Evolutionary conservation across 2,329 filamentous ascomycete genomes (phyloP).

Genomic region (Calcarisporium arbuscula): DNA sequence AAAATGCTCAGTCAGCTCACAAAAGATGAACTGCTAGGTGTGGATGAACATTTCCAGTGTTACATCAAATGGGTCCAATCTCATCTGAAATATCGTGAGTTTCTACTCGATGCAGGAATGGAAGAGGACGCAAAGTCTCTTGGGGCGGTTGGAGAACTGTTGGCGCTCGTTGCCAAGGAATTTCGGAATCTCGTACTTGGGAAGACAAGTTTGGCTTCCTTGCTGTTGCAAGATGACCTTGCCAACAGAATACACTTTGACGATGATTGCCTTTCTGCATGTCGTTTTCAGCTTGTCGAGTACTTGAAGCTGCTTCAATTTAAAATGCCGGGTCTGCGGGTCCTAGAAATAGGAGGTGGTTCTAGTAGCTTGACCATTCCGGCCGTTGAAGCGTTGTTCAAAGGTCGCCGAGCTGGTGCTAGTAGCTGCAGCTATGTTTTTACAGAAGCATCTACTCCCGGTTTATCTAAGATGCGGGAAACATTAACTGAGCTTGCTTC

Average conservation of each 20-base stretch:
- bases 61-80: constrained; percentile 5
- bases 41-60: not conserved
- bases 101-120: not conserved
- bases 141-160: constrained; percentile 3
- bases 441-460: constrained; percentile 28
- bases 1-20: constrained; percentile 4
- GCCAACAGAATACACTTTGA: constrained; percentile 3
- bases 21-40: not conserved
- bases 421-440: constrained; percentile 24
- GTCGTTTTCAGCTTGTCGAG: constrained; percentile 6
- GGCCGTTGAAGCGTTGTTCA: constrained; percentile 16
- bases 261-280: constrained; percentile 6
- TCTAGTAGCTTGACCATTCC: constrained; percentile 24
- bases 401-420: constrained; percentile 10
- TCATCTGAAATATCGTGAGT: constrained; percentile 1
- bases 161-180: constrained; percentile 2
- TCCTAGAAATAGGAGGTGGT: constrained; percentile 33
- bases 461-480: constrained; percentile 16
- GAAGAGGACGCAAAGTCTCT: not conserved
- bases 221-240: constrained; percentile 1
- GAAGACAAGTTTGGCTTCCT: not conserved
- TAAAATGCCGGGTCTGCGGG: constrained; percentile 25
- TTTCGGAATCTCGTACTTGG: constrained; percentile 4
- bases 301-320: constrained; percentile 16
- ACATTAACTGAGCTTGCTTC: constrained; percentile 4